phyloP scores from a whole-genome alignment of 2,329 filamentous ascomycete genomes.

The Botryosphaeria dothidea region DNA sequence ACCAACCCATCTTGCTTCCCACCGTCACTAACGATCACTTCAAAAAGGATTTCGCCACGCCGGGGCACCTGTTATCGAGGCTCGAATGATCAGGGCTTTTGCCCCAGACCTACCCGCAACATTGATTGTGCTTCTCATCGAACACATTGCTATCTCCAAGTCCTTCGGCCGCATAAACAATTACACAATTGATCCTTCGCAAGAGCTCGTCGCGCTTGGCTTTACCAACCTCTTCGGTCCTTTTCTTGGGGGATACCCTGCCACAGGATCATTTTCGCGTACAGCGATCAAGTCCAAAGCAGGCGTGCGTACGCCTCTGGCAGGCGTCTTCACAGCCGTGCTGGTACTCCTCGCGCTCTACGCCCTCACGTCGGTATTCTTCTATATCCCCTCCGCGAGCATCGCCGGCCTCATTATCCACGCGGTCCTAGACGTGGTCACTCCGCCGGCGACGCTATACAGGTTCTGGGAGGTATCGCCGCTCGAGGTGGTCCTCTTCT shows the following conservation, averaged over 20 bases:
- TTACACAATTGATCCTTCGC: conserved; percentile 64
- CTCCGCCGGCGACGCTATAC: conserved; percentile 60
- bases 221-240: conserved; percentile 64
- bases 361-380: conserved; percentile 60
- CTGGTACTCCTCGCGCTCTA: conserved; percentile 65
- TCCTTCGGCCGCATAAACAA: conserved; percentile 63
- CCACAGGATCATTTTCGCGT: conserved; percentile 67
- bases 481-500: conserved; percentile 63
- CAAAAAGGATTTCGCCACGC: conserved; percentile 49
- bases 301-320: conserved; percentile 62
- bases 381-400: conserved; percentile 68
- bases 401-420: conserved; percentile 68
- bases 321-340: conserved; percentile 60
- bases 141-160: conserved; percentile 66
- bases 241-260: conserved; percentile 65
- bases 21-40: too few relatives aligned
- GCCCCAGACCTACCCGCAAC: conserved; percentile 59
- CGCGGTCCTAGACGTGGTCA: conserved; percentile 64
- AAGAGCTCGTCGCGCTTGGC: conserved; percentile 66
- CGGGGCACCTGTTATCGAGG: conserved; percentile 46
- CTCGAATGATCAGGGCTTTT: conserved; percentile 54
- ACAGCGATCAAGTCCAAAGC: conserved; percentile 68
- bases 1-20: too few relatives aligned
- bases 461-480: conserved; percentile 65
- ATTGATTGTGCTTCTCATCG: conserved; percentile 62